Percentiles rank a stretch among this genome's conserved stretches.
phyloP scores from a whole-genome alignment of 345 rosid genomes.

The Rhizophora mangle region DNA sequence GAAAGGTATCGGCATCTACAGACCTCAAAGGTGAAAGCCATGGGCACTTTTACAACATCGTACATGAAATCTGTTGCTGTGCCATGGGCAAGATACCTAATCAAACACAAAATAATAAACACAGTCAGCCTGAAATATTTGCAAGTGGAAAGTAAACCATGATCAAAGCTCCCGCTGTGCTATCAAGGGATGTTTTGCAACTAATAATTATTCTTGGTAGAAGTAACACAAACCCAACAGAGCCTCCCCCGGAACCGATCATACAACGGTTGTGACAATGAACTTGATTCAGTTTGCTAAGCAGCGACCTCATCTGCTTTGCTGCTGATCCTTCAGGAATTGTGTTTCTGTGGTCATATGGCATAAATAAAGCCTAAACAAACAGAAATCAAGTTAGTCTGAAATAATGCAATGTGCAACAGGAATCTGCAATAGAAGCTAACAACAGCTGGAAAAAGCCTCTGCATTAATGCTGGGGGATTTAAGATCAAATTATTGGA shows the following conservation, averaged over 20 bases:
- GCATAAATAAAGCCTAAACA: conserved; percentile 90
- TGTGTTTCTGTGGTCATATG: conserved; percentile 87
- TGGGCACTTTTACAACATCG: conserved; percentile 73
- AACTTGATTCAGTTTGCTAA: conserved; percentile 58
- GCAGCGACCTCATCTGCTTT: conserved; percentile 57
- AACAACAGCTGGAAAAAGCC: not conserved
- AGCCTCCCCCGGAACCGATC: conserved; percentile 94
- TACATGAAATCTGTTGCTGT: conserved; percentile 97
- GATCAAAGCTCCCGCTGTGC: not conserved
- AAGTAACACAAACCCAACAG: conserved; percentile 77
- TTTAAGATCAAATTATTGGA: too few relatives aligned
- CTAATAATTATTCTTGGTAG: not conserved
- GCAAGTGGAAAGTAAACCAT: not conserved
- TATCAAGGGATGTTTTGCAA: not conserved
- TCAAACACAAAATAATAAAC: not conserved
- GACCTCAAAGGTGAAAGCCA: conserved; percentile 99
- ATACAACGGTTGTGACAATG: conserved; percentile 83
- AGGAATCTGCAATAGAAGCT: not conserved
- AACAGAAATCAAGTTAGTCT: conserved; percentile 11
- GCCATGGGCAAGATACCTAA: conserved; percentile 95
- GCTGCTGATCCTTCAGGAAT: conserved; percentile 74
- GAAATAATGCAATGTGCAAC: conserved; percentile 6
- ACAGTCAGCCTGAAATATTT: not conserved
- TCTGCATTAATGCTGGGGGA: too few relatives aligned
- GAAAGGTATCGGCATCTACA: conserved; percentile 28